A percentile compares a stretch with the other conserved stretches of the same genome.
phyloP scores from a whole-genome alignment of 331 rosid species.

The Dryas integrifolia region DNA sequence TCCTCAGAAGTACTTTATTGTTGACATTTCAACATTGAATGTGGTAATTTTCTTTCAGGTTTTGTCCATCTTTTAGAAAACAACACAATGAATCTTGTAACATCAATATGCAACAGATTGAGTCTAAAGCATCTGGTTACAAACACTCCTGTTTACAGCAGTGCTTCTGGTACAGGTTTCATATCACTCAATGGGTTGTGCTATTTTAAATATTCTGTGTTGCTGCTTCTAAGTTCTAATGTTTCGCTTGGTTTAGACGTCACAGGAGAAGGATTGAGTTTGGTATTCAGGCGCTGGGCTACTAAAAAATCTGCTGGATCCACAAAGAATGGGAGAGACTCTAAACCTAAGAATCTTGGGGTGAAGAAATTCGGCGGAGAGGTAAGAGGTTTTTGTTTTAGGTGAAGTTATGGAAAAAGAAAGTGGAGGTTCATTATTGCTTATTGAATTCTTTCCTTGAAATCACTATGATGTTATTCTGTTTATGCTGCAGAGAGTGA shows the following conservation, averaged over 20 bases:
- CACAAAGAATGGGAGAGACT: conserved; percentile 87
- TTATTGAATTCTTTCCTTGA: background rate
- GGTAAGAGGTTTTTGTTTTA: conserved; percentile 47
- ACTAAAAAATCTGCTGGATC: conserved; percentile 75
- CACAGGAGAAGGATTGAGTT: conserved; percentile 67
- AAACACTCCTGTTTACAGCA: conserved; percentile 57
- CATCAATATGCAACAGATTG: conserved; percentile 65
- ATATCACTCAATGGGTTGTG: background rate
- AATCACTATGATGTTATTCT: background rate
- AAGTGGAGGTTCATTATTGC: background rate
- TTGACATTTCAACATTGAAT: background rate
- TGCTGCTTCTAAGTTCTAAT: conserved; percentile 19
- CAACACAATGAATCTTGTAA: conserved; percentile 52
- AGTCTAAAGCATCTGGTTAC: conserved; percentile 60
- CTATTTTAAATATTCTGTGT: background rate
- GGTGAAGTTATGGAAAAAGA: background rate
- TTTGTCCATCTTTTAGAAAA: conserved; percentile 11
- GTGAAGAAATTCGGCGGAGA: conserved; percentile 93
- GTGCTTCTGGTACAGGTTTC: conserved; percentile 49
- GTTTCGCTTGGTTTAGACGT: conserved; percentile 40
- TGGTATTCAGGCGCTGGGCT: conserved; percentile 85
- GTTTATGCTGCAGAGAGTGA: conserved; percentile 64
- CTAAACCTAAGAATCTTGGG: conserved; percentile 90
- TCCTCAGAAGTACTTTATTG: too few relatives aligned
- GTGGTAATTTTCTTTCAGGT: conserved; percentile 19